Evolutionary conservation across 2,329 filamentous ascomycete species (phyloP).

Genomic region (Fusarium siculi): DNA sequence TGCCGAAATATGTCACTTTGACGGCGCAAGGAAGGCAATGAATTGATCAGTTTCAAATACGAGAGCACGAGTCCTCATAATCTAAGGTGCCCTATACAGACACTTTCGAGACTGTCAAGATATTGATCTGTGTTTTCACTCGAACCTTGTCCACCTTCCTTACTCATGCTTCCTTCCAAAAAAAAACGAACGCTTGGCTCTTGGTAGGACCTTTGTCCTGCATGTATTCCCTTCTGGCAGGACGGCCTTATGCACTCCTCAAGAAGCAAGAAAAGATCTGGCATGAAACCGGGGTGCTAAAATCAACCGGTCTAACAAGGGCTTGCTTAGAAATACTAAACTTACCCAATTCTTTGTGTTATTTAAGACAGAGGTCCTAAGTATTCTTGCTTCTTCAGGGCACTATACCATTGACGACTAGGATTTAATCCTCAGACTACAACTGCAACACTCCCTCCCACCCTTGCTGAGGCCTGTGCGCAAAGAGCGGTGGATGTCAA

Average conservation of each 20-base stretch:
- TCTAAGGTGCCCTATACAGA: constrained; percentile 11
- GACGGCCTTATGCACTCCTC: not conserved
- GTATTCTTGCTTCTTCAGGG: not conserved
- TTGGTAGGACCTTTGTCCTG: not conserved
- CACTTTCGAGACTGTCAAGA: constrained; percentile 5
- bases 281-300: not conserved
- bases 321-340: not conserved
- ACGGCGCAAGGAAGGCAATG: constrained; percentile 45
- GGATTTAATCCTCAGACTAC: not conserved
- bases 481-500: constrained; percentile 38
- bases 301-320: not conserved
- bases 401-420: not conserved
- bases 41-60: constrained; percentile 35
- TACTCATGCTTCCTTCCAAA: not conserved
- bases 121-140: not conserved
- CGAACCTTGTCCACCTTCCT: not conserved
- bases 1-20: constrained; percentile 38
- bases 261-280: not conserved
- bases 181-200: not conserved
- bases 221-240: not conserved
- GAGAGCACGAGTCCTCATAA: constrained; percentile 24
- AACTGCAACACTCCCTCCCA: not conserved
- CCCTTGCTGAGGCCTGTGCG: constrained; percentile 25
- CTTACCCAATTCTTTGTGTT: not conserved
- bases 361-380: not conserved